Conservation (phyloP, 2,329 filamentous ascomycete genomes). For the Sarocladiaceae sp. region DNA sequence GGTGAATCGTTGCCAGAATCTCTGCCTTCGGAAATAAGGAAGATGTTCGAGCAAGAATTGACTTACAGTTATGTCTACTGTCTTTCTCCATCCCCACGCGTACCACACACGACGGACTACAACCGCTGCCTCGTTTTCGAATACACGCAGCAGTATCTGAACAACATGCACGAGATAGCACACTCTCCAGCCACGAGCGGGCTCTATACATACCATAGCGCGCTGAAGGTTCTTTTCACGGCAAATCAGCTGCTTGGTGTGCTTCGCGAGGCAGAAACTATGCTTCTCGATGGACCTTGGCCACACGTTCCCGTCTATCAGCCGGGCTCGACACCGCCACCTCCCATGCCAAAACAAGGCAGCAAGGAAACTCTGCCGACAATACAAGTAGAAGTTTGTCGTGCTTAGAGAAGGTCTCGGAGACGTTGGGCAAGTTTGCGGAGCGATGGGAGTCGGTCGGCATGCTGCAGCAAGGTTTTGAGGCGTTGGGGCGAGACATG, state of each 20-base stretch:
- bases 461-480: slow-evolving; percentile 49
- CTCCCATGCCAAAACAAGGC: slow-evolving; percentile 40
- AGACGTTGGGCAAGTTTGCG: slow-evolving; percentile 53
- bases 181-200: slow-evolving; percentile 54
- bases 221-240: slow-evolving; percentile 76
- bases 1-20: slow-evolving; percentile 67
- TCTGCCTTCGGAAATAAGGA: slow-evolving; percentile 60
- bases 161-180: slow-evolving; percentile 66
- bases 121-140: slow-evolving; percentile 81
- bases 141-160: slow-evolving; percentile 76
- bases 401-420: slow-evolving; percentile 49
- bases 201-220: slow-evolving; percentile 83
- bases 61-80: slow-evolving; percentile 91
- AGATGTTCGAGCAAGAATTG: slow-evolving; percentile 82
- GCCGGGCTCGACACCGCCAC: slow-evolving; percentile 44
- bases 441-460: slow-evolving; percentile 56
- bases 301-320: slow-evolving; percentile 32
- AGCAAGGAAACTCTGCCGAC: background rate
- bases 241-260: slow-evolving; percentile 60
- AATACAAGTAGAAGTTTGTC: slow-evolving; percentile 40
- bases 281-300: slow-evolving; percentile 44
- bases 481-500: slow-evolving; percentile 42
- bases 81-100: slow-evolving; percentile 72
- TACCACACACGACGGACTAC: slow-evolving; percentile 70
- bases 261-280: slow-evolving; percentile 52